Percentiles rank a stretch among this genome's conserved stretches.
These are phyloP conservation scores for Coniophora puteana DNA, from an alignment of 1,284 basidiomycete species.

Conservation along the genomic window DNA sequence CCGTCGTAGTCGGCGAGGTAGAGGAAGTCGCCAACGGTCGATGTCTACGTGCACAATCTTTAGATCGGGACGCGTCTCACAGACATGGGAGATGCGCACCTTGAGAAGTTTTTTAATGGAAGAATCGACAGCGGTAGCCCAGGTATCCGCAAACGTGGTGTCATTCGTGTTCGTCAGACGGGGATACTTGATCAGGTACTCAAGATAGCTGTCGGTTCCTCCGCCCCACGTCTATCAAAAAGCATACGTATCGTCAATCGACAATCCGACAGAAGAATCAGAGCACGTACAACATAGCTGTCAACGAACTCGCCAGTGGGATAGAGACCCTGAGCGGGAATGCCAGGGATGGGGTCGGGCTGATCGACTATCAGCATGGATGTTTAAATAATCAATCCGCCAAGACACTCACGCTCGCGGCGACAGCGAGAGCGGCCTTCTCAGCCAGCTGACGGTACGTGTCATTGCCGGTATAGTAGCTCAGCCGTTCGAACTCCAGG, in stretches of 20 bases:
- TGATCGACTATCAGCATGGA: constrained; percentile 1
- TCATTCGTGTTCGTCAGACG: constrained; percentile 56
- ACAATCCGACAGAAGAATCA: no score
- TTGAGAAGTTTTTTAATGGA: constrained; percentile 52
- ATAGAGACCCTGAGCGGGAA: constrained; percentile 58
- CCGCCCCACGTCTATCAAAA: constrained; percentile 55
- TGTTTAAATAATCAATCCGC: no score
- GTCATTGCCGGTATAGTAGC: constrained; percentile 49
- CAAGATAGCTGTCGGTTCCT: constrained; percentile 62
- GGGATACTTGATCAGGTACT: constrained; percentile 69
- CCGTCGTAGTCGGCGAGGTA: constrained; percentile 53
- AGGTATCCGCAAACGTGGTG: constrained; percentile 51
- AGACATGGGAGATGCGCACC: constrained; percentile 27
- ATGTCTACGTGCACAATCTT: constrained; percentile 34
- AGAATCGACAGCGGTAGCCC: constrained; percentile 63
- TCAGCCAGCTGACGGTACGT: constrained; percentile 48
- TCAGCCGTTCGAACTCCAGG: constrained; percentile 34
- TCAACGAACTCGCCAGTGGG: constrained; percentile 51
- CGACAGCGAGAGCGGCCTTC: constrained; percentile 42
- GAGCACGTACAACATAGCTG: constrained; percentile 50
- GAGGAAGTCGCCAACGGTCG: constrained; percentile 52
- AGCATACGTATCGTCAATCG: neutral
- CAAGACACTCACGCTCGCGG: no score
- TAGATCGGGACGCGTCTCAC: constrained; percentile 8
- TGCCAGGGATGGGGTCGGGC: constrained; percentile 30